Conservation (phyloP, 345 rosid genomes). For the Stellera chamaejasme region DNA sequence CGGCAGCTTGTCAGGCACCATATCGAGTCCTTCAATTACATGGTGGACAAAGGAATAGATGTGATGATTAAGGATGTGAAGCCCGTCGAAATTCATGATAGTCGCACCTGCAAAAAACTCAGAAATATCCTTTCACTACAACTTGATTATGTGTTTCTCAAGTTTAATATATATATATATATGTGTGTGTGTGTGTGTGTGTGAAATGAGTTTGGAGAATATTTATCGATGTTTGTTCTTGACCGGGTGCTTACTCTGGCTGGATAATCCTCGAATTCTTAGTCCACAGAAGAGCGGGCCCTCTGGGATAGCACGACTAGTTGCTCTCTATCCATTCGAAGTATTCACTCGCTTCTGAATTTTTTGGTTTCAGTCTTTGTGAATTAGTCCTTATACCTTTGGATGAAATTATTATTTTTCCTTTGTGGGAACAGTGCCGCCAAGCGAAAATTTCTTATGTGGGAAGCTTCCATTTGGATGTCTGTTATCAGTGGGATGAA, state of each 20-base stretch:
- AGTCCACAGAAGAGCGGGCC: constrained; percentile 56
- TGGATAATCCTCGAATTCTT: constrained; percentile 47
- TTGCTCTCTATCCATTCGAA: constrained; percentile 59
- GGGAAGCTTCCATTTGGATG: constrained; percentile 54
- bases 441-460: constrained; percentile 80
- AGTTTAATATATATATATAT: background rate
- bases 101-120: constrained; percentile 33
- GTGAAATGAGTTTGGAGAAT: background rate
- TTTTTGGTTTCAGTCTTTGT: background rate
- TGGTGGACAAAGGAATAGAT: constrained; percentile 66
- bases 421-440: constrained; percentile 50
- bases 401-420: constrained; percentile 2
- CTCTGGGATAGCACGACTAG: constrained; percentile 21
- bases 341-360: constrained; percentile 21
- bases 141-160: background rate
- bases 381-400: background rate
- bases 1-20: constrained; percentile 71
- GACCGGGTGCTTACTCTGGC: constrained; percentile 44
- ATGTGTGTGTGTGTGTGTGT: no score
- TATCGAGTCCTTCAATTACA: constrained; percentile 78
- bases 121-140: constrained; percentile 55
- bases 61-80: constrained; percentile 51
- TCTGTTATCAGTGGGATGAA: constrained; percentile 44
- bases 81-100: constrained; percentile 45
- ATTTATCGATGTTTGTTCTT: constrained; percentile 29